Percentiles rank a stretch among this genome's conserved stretches.
These are phyloP conservation scores for Trametes gibbosa DNA, from an alignment of 768 basidiomycete genomes.

Conservation along the genomic window DNA sequence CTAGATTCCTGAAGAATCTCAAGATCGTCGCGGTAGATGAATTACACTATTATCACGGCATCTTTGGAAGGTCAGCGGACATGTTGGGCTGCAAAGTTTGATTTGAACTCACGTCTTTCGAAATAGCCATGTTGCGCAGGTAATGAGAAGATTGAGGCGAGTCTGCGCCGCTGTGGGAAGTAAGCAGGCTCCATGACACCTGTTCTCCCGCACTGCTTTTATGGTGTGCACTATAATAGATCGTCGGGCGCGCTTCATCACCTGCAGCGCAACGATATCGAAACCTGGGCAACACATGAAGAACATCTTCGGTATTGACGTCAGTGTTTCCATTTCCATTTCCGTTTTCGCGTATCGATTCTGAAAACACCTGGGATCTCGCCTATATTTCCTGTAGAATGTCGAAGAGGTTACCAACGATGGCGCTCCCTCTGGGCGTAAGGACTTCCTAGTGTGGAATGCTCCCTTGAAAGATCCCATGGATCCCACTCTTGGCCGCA, in stretches of 20 bases:
- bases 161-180: slow-evolving; percentile 77
- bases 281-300: slow-evolving; percentile 77
- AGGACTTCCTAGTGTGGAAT: slow-evolving; percentile 81
- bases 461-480: slow-evolving; percentile 55
- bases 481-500: slow-evolving; percentile 52
- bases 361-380: no score
- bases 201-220: neutral
- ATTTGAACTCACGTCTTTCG: neutral
- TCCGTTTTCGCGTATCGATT: no score
- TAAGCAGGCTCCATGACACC: slow-evolving; percentile 34
- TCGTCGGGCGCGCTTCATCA: slow-evolving; percentile 59
- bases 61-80: slow-evolving; percentile 68
- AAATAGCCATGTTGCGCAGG: slow-evolving; percentile 73
- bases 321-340: slow-evolving; percentile 12
- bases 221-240: slow-evolving; percentile 39
- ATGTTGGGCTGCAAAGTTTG: neutral
- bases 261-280: slow-evolving; percentile 85
- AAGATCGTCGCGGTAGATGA: slow-evolving; percentile 84
- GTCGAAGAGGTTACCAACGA: slow-evolving; percentile 73
- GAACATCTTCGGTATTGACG: slow-evolving; percentile 65
- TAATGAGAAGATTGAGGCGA: slow-evolving; percentile 72
- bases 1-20: slow-evolving; percentile 72
- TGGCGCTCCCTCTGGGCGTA: slow-evolving; percentile 77
- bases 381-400: slow-evolving; percentile 32
- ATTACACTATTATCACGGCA: slow-evolving; percentile 79